Evolutionary conservation across 2,329 filamentous ascomycete species (phyloP).

Genomic region (Cryphonectria radicalis): DNA sequence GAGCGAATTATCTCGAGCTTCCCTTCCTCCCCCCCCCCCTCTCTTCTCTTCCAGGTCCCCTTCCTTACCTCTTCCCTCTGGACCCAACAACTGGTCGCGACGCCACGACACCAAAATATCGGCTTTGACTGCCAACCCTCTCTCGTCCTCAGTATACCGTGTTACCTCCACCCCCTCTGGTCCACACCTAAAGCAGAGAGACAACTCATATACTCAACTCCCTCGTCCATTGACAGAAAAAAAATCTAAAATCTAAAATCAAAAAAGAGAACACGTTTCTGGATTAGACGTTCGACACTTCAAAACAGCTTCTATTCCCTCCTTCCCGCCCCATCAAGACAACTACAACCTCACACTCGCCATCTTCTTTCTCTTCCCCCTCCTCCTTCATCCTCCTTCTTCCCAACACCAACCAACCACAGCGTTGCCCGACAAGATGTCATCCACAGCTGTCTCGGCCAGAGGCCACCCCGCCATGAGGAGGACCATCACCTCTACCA

Average conservation of each 20-base stretch:
- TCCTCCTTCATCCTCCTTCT: too few species aligned
- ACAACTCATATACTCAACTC: neutral
- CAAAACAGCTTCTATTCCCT: neutral
- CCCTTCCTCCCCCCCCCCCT: neutral
- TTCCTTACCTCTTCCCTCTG: too few species aligned
- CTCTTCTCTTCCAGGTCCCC: too few species aligned
- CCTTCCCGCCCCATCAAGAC: neutral
- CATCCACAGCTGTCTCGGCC: constrained; percentile 47
- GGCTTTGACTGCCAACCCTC: too few species aligned
- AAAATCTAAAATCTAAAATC: too few species aligned
- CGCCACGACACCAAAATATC: neutral
- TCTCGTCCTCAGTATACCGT: neutral
- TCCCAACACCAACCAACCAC: neutral
- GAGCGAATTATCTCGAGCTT: neutral
- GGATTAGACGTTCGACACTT: neutral
- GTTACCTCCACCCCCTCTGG: neutral
- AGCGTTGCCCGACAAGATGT: constrained; percentile 43
- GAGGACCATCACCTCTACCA: constrained; percentile 50
- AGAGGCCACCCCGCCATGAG: constrained; percentile 49
- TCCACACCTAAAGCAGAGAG: neutral
- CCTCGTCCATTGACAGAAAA: neutral
- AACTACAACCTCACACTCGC: neutral
- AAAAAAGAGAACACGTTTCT: neutral
- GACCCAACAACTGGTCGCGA: neutral
- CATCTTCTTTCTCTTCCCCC: neutral